These are phyloP conservation scores for Cyberlindnera veronae DNA, from an alignment of 805 yeast genomes.

Conservation along the genomic window DNA sequence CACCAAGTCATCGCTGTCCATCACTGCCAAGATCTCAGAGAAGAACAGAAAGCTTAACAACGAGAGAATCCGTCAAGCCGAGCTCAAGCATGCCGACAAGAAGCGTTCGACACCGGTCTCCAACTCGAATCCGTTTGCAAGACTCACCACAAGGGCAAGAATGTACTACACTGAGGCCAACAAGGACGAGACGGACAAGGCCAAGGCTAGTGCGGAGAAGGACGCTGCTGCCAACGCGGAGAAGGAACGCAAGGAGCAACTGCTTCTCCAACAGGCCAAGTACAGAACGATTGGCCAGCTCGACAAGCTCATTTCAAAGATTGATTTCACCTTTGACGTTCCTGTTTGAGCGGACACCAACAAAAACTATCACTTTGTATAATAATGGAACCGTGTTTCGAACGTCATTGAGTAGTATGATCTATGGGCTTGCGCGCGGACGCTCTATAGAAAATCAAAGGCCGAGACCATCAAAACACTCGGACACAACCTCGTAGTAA, in stretches of 20 bases:
- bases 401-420: too few relatives aligned
- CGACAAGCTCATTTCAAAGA: conserved; percentile 45
- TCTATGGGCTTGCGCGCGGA: too few relatives aligned
- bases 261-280: conserved; percentile 44
- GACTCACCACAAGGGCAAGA: conserved; percentile 84
- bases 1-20: conserved; percentile 32
- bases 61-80: conserved; percentile 75
- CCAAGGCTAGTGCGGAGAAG: conserved; percentile 49
- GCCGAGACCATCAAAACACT: too few relatives aligned
- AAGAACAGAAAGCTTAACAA: conserved; percentile 83
- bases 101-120: conserved; percentile 42
- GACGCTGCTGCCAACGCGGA: conserved; percentile 39
- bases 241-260: conserved; percentile 44
- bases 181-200: conserved; percentile 56
- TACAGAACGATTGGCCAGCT: conserved; percentile 57
- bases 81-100: conserved; percentile 55
- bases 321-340: conserved; percentile 32
- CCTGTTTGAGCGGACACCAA: neutral
- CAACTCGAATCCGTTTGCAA: conserved; percentile 78
- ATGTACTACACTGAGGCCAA: conserved; percentile 64
- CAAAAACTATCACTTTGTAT: neutral
- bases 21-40: conserved; percentile 30
- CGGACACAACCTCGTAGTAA: too few relatives aligned
- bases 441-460: too few relatives aligned
- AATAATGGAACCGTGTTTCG: neutral